These are phyloP conservation scores for Ganoderma meredithae DNA, from an alignment of 1,284 basidiomycete species.

Conservation along the genomic window DNA sequence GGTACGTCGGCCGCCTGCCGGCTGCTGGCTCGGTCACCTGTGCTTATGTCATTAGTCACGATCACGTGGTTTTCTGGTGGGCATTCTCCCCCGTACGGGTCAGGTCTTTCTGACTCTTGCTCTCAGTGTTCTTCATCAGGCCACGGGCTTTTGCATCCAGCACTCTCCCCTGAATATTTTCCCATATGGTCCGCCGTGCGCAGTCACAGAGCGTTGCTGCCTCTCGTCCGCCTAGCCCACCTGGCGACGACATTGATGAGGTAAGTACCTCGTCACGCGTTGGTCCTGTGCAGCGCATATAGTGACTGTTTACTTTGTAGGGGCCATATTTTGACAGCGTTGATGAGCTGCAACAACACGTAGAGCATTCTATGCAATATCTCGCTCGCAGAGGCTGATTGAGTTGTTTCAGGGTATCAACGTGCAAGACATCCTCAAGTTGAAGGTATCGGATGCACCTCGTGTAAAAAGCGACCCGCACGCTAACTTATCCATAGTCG, in stretches of 20 bases:
- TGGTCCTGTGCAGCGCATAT: conserved; percentile 12
- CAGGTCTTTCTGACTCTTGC: too few species aligned
- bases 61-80: neutral
- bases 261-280: conserved; percentile 31
- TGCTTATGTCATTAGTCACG: neutral
- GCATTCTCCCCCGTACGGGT: too few species aligned
- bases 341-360: conserved; percentile 90
- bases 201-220: conserved; percentile 41
- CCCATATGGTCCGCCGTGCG: conserved; percentile 39
- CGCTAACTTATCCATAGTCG: conserved; percentile 48
- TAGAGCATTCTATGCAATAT: conserved; percentile 43
- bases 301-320: conserved; percentile 43
- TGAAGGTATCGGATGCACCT: conserved; percentile 64
- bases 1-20: too few species aligned
- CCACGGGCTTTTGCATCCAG: too few species aligned
- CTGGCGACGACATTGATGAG: conserved; percentile 53
- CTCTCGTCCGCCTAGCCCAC: conserved; percentile 47
- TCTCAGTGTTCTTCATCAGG: neutral
- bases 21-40: neutral
- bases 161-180: neutral
- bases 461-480: neutral
- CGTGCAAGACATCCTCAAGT: conserved; percentile 91
- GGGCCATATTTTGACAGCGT: conserved; percentile 76
- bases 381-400: neutral
- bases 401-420: conserved; percentile 79